These are phyloP conservation scores for Corymbia calophylla DNA, from an alignment of 441 rosid genomes.

Conservation along the genomic window DNA sequence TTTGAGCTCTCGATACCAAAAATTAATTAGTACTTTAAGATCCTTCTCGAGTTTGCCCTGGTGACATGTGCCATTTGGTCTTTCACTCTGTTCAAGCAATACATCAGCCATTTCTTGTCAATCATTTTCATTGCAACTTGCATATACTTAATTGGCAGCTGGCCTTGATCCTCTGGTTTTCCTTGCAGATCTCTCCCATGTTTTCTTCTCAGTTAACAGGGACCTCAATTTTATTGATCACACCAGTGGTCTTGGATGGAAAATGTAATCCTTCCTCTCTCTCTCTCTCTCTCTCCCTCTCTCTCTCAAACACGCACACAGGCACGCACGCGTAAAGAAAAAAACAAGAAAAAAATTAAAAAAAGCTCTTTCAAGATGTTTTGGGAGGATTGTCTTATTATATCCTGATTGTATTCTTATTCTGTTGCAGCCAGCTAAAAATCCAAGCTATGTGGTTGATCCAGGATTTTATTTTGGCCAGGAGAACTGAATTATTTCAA, in stretches of 20 bases:
- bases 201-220: slow-evolving; percentile 57
- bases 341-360: background rate
- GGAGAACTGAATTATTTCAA: slow-evolving; percentile 73
- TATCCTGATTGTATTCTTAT: background rate
- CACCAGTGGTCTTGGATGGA: slow-evolving; percentile 91
- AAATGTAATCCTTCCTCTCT: slow-evolving; percentile 58
- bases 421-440: slow-evolving; percentile 54
- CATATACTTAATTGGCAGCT: background rate
- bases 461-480: slow-evolving; percentile 68
- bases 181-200: slow-evolving; percentile 66
- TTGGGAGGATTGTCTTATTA: background rate
- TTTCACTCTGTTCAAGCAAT: background rate
- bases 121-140: background rate
- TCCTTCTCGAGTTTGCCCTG: background rate
- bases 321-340: background rate
- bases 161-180: background rate
- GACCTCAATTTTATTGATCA: slow-evolving; percentile 86
- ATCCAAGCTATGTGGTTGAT: slow-evolving; percentile 81
- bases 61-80: background rate
- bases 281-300: background rate
- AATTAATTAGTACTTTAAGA: background rate
- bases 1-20: background rate
- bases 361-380: background rate
- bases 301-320: background rate
- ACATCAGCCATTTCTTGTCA: background rate